A percentile compares a stretch with the other conserved stretches of the same genome.
Conservation (phyloP, 2,329 filamentous ascomycete species). For the Shiraia sp. region DNA sequence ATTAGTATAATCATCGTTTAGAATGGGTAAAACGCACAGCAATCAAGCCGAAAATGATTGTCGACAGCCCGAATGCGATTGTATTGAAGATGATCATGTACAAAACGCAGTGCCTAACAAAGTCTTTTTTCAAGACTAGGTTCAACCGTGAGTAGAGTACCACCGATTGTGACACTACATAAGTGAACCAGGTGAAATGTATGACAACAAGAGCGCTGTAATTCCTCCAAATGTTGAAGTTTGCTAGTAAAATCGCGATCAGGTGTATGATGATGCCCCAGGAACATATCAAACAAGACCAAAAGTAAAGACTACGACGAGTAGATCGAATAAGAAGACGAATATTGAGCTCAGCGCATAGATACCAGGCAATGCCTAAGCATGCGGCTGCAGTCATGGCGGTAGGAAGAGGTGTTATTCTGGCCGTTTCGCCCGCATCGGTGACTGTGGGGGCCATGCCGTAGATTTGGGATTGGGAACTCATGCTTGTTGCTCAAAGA, state of each 20-base stretch:
- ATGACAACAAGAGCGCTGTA: constrained; percentile 47
- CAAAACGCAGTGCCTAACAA: constrained; percentile 46
- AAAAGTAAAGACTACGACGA: constrained; percentile 53
- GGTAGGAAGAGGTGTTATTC: constrained; percentile 1
- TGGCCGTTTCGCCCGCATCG: neutral
- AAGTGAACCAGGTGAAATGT: constrained; percentile 59
- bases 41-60: constrained; percentile 57
- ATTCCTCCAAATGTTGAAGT: constrained; percentile 49
- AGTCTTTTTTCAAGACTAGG: constrained; percentile 52
- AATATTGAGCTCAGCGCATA: constrained; percentile 48
- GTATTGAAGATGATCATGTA: constrained; percentile 60
- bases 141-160: constrained; percentile 66
- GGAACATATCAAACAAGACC: constrained; percentile 37
- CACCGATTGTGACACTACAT: constrained; percentile 63
- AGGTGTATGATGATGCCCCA: constrained; percentile 45
- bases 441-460: constrained; percentile 1
- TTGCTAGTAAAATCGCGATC: constrained; percentile 47
- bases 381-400: constrained; percentile 12
- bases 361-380: constrained; percentile 37
- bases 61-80: constrained; percentile 57
- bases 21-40: constrained; percentile 36
- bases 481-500: constrained; percentile 1
- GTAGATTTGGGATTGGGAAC: too few species aligned
- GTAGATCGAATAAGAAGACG: constrained; percentile 43
- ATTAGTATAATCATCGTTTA: constrained; percentile 10